Base-by-base conservation (phyloP, 345 rosid genomes). In the Eucalyptus cloeziana region DNA sequence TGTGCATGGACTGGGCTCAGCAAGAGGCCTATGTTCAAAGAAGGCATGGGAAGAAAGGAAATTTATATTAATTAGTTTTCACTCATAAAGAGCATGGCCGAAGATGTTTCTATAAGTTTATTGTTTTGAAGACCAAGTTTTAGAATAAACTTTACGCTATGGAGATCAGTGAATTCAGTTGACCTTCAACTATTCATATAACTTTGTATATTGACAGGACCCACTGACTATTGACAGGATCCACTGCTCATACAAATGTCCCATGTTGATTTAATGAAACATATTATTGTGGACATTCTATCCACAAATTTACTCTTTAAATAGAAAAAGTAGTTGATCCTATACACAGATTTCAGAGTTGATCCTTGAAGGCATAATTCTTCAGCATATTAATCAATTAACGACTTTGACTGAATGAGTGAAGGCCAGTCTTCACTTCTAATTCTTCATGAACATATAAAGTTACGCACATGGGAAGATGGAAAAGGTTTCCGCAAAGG, bases 231-330 rank as follows among this genome's bases (percentile, higher is more conserved):
- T n/a, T n/a, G n/a, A n/a, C n/a, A n/a, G n/a, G n/a, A n/a, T n/a
- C 69, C 16, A 13, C 1, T 2, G 8, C 31, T 58, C 8, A 7
- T 30, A 27, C 1, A 12, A 62, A 13, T 30, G 17, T 13, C 69
- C 2, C 2, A 60, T 2, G 4, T 62, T 62, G 33, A 62, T 62
- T 62, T 30, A 11, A 60, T 27, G 16, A 60, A 60, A 60, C 15
- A 60, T 60, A 5, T 0, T 5, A 2, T 27, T 60, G 27, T 1
- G 7, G 4, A 60, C 4, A 1, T 27, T 10, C 4, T 31, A 60
- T 4, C 31, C 31, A 27, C 27, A 27, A 31, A 60, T 25, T 10
- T 27, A 60, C n/a, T 60, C 31, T 24, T 60, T 60, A 15, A 12
- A 25, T 27, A 27, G 4, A 13, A 25, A 25, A 60, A 60, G 27